Evolutionary conservation across 225 moss, liverwort and hornwort genomes (phyloP), one percentile per base, ranked within the genome.

Genomic region (Neckera pumila): DNA sequence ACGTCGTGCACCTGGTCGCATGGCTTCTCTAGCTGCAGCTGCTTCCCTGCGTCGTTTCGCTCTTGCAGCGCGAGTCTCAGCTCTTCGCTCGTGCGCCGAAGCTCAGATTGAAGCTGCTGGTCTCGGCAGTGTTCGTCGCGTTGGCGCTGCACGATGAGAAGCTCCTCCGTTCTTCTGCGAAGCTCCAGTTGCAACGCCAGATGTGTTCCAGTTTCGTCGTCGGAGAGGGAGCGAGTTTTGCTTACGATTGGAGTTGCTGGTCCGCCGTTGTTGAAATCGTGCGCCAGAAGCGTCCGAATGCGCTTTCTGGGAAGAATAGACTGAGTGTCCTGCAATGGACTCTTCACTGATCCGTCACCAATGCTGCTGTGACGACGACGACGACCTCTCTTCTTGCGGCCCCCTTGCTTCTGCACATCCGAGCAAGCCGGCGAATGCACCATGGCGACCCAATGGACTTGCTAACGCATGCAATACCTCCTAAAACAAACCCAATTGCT

Each of bases 401-500:
- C 82, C 66, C 16, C 77, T 59, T 82, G 88, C 57, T 76, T 61
- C 84, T 92, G 86, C 72, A 75, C 88, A 80, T 60, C 75, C 80
- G 88, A 90, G 65, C 83, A 83, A 88, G 83, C 89, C 65, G 87
- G 92, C 89, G 92, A 89, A 82, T 90, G 89, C 89, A 87, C 92
- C 92, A 92, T 92, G 42, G 77, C 90, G 83, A 42, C 60, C n/a
- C n/a, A 51, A 57, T 67, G 13, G 40, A 85, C 63, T 86, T 27
- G 28, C 87, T 60, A 57, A 43, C 76, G 20, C 59, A 76, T 34
- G 28, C 66, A 69, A 27, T 58, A 76, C 67, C 77, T 34, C 72
- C 31, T 54, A 81, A 47, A 67, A 69, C 70, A 40, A 34, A 60
- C 26, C 40, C 25, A 79, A 69, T 51, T 31, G 27, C 54, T 75